Evolutionary conservation across 306 rosid species (phyloP), one percentile per base, ranked within the genome.

Genomic region (Pachyrhizus erosus): DNA sequence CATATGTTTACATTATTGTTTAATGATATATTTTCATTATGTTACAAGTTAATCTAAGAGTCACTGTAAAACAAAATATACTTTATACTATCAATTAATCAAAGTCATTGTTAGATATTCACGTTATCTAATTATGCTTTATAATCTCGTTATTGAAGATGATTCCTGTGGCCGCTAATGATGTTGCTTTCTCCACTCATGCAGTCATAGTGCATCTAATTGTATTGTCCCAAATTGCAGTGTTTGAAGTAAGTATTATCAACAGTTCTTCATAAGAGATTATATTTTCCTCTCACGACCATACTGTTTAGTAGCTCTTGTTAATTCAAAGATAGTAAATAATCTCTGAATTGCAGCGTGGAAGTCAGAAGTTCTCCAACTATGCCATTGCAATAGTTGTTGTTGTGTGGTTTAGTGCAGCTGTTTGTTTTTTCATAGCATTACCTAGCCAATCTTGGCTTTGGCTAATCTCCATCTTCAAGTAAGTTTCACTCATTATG

Each of bases 141-240:
- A 29, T 37, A 3, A 29, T 26, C 80, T 61, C 6, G 62, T 67
- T 52, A 29, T 57, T 86, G 82, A 88, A 94, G 98, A 91, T 91
- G 96, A 92, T 92, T 76, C 97, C 97, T 37, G 97, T 94, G 0
- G 98, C 98, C 31, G 95, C 95, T 12, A 94, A 91, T 43, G 98
- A 94, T 84, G 97, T 94, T 31, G 89, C 89, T 46, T 87, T 84
- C 84, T 84, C 89, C 0, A 72, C 76, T 67, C 84, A 87, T 77
- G 0, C 86, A 17, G 78, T 84, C 60, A 26, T 87, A 57, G 9
- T 80, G 45, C 49, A 48, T 54, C 42, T 39, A 42, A 21, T 87
- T 65, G 12, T 80, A 34, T 1, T 83, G 21, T 65, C 2, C 45
- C 89, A 87, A 67, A 39, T 84, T 84, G 86, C 60, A 72, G 37